Conservation (phyloP, 164 flowering plant genomes). For the Paratinospora sagittata region DNA sequence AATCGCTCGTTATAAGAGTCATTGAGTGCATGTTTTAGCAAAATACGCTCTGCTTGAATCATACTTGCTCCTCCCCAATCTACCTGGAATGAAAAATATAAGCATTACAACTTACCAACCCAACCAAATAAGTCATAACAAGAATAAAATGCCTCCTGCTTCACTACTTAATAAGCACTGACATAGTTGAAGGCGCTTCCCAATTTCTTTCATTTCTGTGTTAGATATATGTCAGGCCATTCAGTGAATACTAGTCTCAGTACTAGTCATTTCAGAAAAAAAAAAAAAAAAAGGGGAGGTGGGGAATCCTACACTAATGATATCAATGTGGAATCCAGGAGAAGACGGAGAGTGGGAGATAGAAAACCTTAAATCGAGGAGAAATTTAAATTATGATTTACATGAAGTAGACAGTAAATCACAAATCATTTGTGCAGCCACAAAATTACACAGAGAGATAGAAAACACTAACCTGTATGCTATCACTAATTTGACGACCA, state of each 20-base stretch:
- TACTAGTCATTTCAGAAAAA: background rate
- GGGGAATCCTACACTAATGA: no score
- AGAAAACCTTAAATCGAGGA: background rate
- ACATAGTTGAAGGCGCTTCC: background rate
- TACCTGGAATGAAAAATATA: slow-evolving; percentile 50
- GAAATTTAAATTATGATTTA: background rate
- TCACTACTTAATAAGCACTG: background rate
- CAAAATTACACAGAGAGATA: slow-evolving; percentile 2
- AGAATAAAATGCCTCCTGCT: background rate
- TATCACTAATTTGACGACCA: slow-evolving; percentile 73
- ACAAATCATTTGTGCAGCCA: background rate
- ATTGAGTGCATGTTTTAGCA: slow-evolving; percentile 70
- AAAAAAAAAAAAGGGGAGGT: no score
- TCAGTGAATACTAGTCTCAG: background rate
- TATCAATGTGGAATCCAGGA: no score
- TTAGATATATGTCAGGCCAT: background rate
- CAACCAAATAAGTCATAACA: background rate
- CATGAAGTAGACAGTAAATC: background rate
- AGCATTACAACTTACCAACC: slow-evolving; percentile 1
- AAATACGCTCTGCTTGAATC: slow-evolving; percentile 87
- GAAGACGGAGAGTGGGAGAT: background rate
- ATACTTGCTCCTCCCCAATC: slow-evolving; percentile 98
- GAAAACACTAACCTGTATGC: slow-evolving; percentile 57
- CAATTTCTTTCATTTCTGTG: background rate
- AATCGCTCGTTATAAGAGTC: slow-evolving; percentile 76